These are phyloP conservation scores for Trichomonas gallinae DNA, from an alignment of 208 protist genomes.

Conservation along the genomic window DNA sequence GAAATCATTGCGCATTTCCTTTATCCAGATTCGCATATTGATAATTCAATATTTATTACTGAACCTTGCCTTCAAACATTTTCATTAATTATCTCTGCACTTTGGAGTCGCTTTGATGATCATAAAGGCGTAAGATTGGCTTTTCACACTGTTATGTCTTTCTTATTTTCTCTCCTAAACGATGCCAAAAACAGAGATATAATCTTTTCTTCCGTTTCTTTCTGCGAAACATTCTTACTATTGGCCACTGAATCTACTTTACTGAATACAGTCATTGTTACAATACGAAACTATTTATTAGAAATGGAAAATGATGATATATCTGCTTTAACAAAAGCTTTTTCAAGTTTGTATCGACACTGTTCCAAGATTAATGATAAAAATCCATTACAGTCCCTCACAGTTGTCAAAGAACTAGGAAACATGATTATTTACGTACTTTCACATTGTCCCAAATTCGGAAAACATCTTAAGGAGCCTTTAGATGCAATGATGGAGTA, in stretches of 20 bases:
- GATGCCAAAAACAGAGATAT: background rate
- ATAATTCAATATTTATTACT: background rate
- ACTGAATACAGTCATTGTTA: background rate
- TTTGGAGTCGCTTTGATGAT: background rate
- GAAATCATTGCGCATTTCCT: background rate
- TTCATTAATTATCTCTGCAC: background rate
- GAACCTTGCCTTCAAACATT: background rate
- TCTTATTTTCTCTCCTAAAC: background rate
- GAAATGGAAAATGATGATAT: background rate
- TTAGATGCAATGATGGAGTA: background rate
- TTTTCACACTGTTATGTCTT: background rate
- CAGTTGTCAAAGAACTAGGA: background rate
- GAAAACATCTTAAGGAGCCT: background rate
- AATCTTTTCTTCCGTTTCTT: background rate
- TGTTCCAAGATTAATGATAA: background rate
- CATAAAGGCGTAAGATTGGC: background rate
- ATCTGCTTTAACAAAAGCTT: background rate
- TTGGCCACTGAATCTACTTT: background rate
- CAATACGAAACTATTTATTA: background rate
- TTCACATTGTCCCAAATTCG: background rate
- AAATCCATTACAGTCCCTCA: background rate
- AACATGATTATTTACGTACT: background rate
- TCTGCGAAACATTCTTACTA: background rate
- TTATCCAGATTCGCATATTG: background rate
- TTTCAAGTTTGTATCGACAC: background rate